Conservation (phyloP, 148 eudicot genomes). For the Beta vulgaris region DNA sequence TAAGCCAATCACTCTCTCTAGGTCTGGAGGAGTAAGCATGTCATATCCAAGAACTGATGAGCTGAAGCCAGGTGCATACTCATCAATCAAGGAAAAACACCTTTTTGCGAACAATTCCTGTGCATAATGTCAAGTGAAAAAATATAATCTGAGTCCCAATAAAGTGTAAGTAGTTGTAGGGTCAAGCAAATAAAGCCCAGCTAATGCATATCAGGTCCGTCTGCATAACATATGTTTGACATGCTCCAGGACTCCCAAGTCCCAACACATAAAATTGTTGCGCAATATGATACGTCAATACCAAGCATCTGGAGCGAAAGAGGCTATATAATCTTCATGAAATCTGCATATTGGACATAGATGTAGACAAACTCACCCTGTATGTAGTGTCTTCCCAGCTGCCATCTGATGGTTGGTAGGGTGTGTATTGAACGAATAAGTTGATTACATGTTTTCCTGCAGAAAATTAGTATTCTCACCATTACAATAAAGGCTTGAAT, state of each 20-base stretch:
- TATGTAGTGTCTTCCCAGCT: conserved; percentile 86
- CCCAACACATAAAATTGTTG: too few species aligned
- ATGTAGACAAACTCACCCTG: conserved; percentile 52
- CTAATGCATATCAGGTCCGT: neutral
- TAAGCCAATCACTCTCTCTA: conserved; percentile 78
- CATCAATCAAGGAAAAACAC: conserved; percentile 84
- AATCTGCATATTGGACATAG: neutral
- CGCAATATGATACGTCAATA: neutral
- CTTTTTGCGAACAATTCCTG: conserved; percentile 82
- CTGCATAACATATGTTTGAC: too few species aligned
- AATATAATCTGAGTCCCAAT: neutral
- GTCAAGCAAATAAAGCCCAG: neutral
- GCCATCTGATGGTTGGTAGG: conserved; percentile 83
- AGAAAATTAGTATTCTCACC: neutral
- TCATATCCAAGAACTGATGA: conserved; percentile 92
- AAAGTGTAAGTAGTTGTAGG: neutral
- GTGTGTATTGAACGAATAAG: conserved; percentile 86
- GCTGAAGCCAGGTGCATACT: conserved; percentile 91
- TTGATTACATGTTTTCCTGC: conserved; percentile 88
- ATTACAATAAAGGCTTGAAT: neutral
- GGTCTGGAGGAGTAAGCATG: conserved; percentile 99
- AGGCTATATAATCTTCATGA: neutral
- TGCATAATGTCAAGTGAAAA: neutral
- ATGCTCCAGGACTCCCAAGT: too few species aligned
- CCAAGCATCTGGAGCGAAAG: neutral